Percentiles rank a stretch among this genome's conserved stretches.
Conservation (phyloP, 148 eudicot species). For the Rhododendron mucronatum region DNA sequence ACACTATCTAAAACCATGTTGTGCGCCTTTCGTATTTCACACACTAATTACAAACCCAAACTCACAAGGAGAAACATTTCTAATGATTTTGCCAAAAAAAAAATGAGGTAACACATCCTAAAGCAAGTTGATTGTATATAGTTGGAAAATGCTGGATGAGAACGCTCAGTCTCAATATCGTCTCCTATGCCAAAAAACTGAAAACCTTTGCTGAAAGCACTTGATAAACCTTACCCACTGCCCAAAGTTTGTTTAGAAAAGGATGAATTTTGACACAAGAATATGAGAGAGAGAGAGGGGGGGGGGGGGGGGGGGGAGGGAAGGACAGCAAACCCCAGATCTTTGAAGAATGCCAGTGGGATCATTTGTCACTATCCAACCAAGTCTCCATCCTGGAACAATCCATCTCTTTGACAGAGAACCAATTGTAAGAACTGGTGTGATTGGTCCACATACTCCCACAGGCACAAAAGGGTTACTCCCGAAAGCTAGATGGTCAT, state of each 20-base stretch:
- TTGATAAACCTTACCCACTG: background rate
- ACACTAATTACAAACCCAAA: background rate
- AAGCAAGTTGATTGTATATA: background rate
- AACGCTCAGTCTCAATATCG: background rate
- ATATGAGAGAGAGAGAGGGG: background rate
- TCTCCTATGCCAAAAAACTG: background rate
- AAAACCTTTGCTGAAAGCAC: background rate
- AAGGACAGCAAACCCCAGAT: slow-evolving; percentile 41
- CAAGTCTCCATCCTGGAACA: slow-evolving; percentile 83
- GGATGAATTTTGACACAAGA: background rate
- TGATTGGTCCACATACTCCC: slow-evolving; percentile 53
- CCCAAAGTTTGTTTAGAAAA: background rate
- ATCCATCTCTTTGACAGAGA: slow-evolving; percentile 83
- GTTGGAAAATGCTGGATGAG: background rate
- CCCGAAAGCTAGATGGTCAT: slow-evolving; percentile 53
- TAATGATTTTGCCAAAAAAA: background rate
- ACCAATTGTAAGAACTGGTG: slow-evolving; percentile 67
- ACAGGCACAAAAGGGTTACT: slow-evolving; percentile 67
- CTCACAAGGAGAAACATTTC: background rate
- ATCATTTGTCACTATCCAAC: slow-evolving; percentile 68
- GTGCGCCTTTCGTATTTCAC: background rate
- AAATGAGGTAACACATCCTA: background rate
- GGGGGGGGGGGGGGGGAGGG: background rate
- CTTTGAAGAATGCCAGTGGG: slow-evolving; percentile 50
- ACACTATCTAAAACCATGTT: background rate